Evolutionary conservation across 176 grass and related monocot species (phyloP), one percentile per base, ranked within the genome.

Genomic region (Phyllostachys edulis): DNA sequence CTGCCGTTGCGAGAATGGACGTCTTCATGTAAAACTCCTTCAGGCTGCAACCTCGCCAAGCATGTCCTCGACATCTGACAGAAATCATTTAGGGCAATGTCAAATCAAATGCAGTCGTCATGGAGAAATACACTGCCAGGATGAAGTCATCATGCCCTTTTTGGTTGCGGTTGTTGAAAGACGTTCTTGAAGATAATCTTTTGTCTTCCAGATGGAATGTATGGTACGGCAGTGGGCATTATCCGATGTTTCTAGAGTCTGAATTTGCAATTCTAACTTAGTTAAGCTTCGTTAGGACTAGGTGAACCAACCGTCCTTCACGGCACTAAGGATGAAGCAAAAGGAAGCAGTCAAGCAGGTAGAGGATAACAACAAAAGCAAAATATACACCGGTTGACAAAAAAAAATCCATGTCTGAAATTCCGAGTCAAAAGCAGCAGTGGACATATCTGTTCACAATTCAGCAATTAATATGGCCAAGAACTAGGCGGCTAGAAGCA

Each of bases 241-340:
- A 54, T 17, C 15, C 61, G 42, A 16, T 40, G 44, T 52, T 26
- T 77, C 17, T 38, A 32, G 55, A 68, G 18, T 8, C 36, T 11
- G 52, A 61, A 39, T 71, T 42, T 3, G 20, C 51, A 29, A 39
- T 37, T 64, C n/a, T 29, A 1, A 49, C n/a, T 86, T 79, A 72
- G 44, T 34, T 39, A 27, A 75, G 76, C 39, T 80, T 75, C 45
- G 69, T 80, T 86, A 85, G 13, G 41, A 26, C 61, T 60, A 80
- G 76, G 76, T 80, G 9, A 85, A 75, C 82, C 32, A 69, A 75
- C 86, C 3, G 17, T 40, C 11, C 21, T 71, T 62, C 15, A 15
- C 29, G 0, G 42, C 5, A 26, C 40, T 2, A 71, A 67, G 61
- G 39, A 71, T 29, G 44, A 63, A 9, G 12, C 21, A 5, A 11